Evolutionary conservation across 2,329 filamentous ascomycete genomes (phyloP).

Genomic region (Paraphoma chrysanthemicola): DNA sequence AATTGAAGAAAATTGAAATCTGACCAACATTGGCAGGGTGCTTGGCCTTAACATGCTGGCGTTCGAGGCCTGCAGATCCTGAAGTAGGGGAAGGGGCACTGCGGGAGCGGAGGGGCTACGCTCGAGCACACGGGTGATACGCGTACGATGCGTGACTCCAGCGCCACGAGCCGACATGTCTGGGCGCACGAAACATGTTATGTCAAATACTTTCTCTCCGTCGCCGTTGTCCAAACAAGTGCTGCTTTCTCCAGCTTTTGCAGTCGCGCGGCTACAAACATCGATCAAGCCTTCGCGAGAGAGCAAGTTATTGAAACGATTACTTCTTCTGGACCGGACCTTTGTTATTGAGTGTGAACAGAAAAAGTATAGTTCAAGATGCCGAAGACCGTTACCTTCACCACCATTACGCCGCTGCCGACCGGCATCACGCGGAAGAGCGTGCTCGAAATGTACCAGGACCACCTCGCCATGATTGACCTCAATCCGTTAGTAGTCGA

Average conservation of each 20-base stretch:
- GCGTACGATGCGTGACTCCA: conserved; percentile 20
- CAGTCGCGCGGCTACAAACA: conserved; percentile 12
- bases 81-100: conserved; percentile 22
- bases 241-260: conserved; percentile 15
- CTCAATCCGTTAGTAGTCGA: conserved; percentile 83
- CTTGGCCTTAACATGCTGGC: conserved; percentile 27
- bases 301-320: not conserved
- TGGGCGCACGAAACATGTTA: conserved; percentile 35
- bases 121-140: conserved; percentile 25
- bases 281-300: not conserved
- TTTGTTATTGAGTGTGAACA: conserved; percentile 10
- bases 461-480: conserved; percentile 84
- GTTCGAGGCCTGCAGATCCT: conserved; percentile 22
- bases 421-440: conserved; percentile 69
- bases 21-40: conserved; percentile 21
- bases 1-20: conserved; percentile 5
- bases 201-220: conserved; percentile 19
- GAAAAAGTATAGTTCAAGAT: conserved; percentile 52
- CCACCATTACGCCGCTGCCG: conserved; percentile 80
- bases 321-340: conserved; percentile 4
- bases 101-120: conserved; percentile 13
- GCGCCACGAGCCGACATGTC: conserved; percentile 12
- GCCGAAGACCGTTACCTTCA: conserved; percentile 76
- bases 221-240: conserved; percentile 24
- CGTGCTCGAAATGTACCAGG: conserved; percentile 78